Evolutionary conservation across 495 filamentous ascomycete genomes (phyloP).

Genomic region (Hyaloscypha bicolor): DNA sequence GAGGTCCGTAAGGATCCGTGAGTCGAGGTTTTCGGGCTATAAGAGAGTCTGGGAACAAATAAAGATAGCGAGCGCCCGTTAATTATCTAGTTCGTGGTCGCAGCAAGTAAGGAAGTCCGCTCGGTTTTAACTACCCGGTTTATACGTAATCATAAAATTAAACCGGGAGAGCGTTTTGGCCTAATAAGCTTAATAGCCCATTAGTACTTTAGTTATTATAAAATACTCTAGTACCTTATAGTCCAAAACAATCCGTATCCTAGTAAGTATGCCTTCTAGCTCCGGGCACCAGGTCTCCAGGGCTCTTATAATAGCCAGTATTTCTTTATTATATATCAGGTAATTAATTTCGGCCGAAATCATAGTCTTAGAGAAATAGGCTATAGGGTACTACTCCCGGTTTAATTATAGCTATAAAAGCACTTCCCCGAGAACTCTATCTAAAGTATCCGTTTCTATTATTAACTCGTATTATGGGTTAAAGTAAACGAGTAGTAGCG

Average conservation of each 20-base stretch:
- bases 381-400: not conserved
- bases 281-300: not conserved
- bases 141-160: conserved; percentile 21
- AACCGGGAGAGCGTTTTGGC: conserved; percentile 7
- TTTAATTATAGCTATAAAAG: not conserved
- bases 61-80: no score
- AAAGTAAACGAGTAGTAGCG: conserved; percentile 5
- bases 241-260: conserved; percentile 3
- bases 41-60: no score
- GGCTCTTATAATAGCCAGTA: conserved; percentile 12
- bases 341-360: not conserved
- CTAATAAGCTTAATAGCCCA: conserved; percentile 1
- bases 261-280: not conserved
- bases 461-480: not conserved
- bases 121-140: conserved; percentile 4
- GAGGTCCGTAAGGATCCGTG: no score
- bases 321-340: conserved; percentile 5
- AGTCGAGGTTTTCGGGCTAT: no score
- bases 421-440: not conserved
- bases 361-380: conserved; percentile 13
- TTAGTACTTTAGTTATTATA: conserved; percentile 14
- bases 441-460: not conserved
- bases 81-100: no score
- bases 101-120: not conserved
- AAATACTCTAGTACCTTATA: conserved; percentile 18